Conservation (phyloP, 495 filamentous ascomycete genomes). For the Elasticomyces elasticus region DNA sequence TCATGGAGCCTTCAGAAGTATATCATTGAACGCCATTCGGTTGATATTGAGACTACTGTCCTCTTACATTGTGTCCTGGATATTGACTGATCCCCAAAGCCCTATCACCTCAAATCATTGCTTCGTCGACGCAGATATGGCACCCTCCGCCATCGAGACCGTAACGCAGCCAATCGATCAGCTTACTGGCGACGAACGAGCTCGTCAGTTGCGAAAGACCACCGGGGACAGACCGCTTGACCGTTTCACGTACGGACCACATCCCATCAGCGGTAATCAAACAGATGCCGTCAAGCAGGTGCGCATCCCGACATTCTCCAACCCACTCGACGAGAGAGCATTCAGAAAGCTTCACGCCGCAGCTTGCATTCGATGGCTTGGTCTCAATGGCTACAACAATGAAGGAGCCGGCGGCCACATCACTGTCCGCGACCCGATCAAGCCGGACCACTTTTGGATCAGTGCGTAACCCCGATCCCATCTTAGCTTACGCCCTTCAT, state of each 20-base stretch:
- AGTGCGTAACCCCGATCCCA: constrained; percentile 23
- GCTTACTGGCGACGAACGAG: constrained; percentile 17
- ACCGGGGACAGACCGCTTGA: constrained; percentile 12
- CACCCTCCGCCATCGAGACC: constrained; percentile 16
- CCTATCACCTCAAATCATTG: neutral
- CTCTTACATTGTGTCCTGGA: too few species aligned
- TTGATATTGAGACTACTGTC: neutral
- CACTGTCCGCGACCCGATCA: constrained; percentile 24
- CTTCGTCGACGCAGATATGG: constrained; percentile 5
- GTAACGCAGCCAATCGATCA: constrained; percentile 12
- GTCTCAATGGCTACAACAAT: constrained; percentile 17
- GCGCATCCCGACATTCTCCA: constrained; percentile 14
- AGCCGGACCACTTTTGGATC: constrained; percentile 45
- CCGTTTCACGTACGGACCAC: constrained; percentile 14
- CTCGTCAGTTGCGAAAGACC: constrained; percentile 10
- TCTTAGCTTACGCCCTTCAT: neutral
- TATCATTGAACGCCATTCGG: neutral
- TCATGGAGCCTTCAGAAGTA: neutral
- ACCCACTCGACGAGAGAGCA: constrained; percentile 12
- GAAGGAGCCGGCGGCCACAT: constrained; percentile 25
- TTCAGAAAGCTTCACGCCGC: constrained; percentile 16
- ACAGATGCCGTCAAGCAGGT: constrained; percentile 15
- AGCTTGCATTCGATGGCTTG: constrained; percentile 16
- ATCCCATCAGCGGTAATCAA: constrained; percentile 14
- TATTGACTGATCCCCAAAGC: neutral